A percentile compares a stretch with the other conserved stretches of the same genome.
Conservation (phyloP, 345 rosid genomes). For the Salix koriyanagi region DNA sequence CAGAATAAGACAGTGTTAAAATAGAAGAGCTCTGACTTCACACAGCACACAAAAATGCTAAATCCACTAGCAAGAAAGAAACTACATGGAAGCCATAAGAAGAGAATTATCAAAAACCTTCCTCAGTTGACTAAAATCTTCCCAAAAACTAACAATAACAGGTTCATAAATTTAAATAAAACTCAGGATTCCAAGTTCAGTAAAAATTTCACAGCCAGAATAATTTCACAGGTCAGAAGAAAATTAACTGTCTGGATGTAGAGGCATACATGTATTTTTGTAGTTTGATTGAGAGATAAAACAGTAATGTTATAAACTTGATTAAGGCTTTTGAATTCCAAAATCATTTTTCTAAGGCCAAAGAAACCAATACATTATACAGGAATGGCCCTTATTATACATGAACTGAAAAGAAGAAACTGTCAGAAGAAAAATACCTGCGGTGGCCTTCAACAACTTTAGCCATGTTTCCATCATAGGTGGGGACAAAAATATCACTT, state of each 20-base stretch:
- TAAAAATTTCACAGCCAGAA: constrained; percentile 6
- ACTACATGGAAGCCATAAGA: neutral
- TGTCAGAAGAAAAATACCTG: constrained; percentile 40
- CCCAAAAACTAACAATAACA: neutral
- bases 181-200: neutral
- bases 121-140: neutral
- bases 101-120: neutral
- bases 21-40: neutral
- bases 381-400: neutral
- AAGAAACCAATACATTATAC: constrained; percentile 1
- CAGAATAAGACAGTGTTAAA: neutral
- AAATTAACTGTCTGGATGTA: constrained; percentile 1
- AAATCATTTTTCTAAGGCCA: constrained; percentile 20
- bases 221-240: neutral
- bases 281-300: constrained; percentile 5
- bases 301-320: neutral
- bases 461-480: constrained; percentile 99
- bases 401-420: neutral
- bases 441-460: constrained; percentile 99
- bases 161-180: neutral
- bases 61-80: neutral
- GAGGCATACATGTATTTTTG: constrained; percentile 8
- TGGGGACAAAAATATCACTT: constrained; percentile 92
- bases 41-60: neutral
- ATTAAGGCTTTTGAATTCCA: constrained; percentile 1